Evolutionary conservation across 2,329 filamentous ascomycete genomes (phyloP).

Genomic region (Scolecobasidium constrictum): DNA sequence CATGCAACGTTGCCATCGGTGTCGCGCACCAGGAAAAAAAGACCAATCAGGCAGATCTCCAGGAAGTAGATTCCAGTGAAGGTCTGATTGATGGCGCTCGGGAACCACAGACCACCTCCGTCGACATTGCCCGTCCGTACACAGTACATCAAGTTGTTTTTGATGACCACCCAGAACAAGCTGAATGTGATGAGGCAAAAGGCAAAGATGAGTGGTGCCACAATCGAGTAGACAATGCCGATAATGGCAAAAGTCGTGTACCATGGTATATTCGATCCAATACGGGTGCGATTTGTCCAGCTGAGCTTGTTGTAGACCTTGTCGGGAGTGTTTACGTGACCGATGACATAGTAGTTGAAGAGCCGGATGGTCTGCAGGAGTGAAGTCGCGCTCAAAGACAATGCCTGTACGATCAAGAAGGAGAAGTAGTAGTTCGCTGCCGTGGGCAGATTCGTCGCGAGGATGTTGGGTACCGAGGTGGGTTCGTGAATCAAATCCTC

Average conservation of each 20-base stretch:
- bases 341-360: conserved; percentile 69
- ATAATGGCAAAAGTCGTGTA: conserved; percentile 10
- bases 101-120: conserved; percentile 86
- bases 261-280: conserved; percentile 9
- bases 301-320: conserved; percentile 9
- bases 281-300: conserved; percentile 9
- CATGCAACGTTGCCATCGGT: conserved; percentile 45
- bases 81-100: conserved; percentile 84
- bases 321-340: conserved; percentile 32
- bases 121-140: conserved; percentile 83
- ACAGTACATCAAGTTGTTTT: conserved; percentile 85
- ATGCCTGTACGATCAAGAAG: conserved; percentile 90
- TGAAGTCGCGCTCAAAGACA: conserved; percentile 83
- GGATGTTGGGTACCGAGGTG: conserved; percentile 53
- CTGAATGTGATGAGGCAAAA: conserved; percentile 90
- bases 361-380: conserved; percentile 72
- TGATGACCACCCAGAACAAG: conserved; percentile 84
- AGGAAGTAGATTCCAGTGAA: conserved; percentile 93
- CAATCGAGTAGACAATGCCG: conserved; percentile 68
- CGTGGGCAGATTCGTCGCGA: conserved; percentile 72
- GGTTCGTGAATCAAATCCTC: conserved; percentile 54
- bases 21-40: conserved; percentile 71
- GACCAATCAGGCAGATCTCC: conserved; percentile 77
- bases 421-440: conserved; percentile 97
- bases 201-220: conserved; percentile 79